Evolutionary conservation across 495 filamentous ascomycete genomes (phyloP), one percentile per base, ranked within the genome.

Genomic region (Letharia lupina): DNA sequence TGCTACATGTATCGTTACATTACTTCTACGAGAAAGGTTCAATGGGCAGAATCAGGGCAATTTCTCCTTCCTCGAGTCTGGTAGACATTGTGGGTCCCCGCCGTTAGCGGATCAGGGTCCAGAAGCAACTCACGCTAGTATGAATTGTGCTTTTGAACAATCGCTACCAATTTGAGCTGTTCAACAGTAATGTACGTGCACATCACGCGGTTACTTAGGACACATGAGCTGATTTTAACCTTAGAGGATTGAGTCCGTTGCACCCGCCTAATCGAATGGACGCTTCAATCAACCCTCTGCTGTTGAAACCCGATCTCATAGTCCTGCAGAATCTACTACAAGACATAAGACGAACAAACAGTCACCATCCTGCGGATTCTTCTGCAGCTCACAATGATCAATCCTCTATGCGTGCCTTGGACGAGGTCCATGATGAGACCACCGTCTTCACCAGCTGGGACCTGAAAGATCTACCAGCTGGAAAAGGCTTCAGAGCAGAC

Each of bases 251-350:
- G 52, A 57, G 28, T 39, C 9, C 10, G 47, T 33, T 23, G 31
- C 39, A 31, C 63, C 47, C 52, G 41, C 39, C n/a, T 9, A 37
- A 42, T 18, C n/a, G 42, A 39, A 61, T 68, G 62, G 57, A 61
- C 37, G 37, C 41, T 0, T 20, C 66, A 12, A 71, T 80, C 60
- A 78, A 79, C 71, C 80, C 80, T 56, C 74, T 81, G 66, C 72
- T 84, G 64, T 80, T 82, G 44, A 75, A 73, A 40, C 75, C 79
- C 42, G 83, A 85, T 69, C 69, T 71, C 50, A 64, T 83, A 62
- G 79, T 85, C 10, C 72, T 85, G n/a, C 69, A 76, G 60, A 77
- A 78, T 62, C 74, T 85, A 39, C 71, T 80, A 62, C 69, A 70
- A 35, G 76, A 79, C 61, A 72, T 78, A 31, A 57, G 70, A 28